Conservation (phyloP, 805 yeast species). For the Isabelozyma heimii region DNA sequence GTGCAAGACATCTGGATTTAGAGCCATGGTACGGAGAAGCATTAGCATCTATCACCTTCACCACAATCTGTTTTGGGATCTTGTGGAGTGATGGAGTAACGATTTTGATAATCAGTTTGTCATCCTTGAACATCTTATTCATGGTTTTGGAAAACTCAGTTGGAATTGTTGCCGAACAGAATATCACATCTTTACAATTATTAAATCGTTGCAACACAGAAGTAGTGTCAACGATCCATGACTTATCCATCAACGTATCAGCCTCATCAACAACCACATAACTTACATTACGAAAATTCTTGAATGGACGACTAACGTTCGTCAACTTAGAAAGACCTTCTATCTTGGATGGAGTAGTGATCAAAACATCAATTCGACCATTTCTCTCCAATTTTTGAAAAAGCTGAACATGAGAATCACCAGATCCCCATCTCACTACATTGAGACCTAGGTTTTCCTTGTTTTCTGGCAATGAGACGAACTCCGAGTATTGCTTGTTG, state of each 20-base stretch:
- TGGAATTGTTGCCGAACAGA: conserved; percentile 92
- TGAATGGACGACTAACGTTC: conserved; percentile 28
- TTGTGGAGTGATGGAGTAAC: conserved; percentile 82
- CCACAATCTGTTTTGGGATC: conserved; percentile 72
- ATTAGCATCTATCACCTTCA: conserved; percentile 73
- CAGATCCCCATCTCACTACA: conserved; percentile 60
- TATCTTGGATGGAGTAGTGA: conserved; percentile 84
- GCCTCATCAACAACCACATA: conserved; percentile 89
- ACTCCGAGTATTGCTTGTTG: conserved; percentile 16
- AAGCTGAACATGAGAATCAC: conserved; percentile 53
- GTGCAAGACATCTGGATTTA: conserved; percentile 80
- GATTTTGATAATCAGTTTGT: conserved; percentile 50
- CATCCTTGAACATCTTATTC: conserved; percentile 56
- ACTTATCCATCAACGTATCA: conserved; percentile 82
- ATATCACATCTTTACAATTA: conserved; percentile 59
- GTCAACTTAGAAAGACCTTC: conserved; percentile 34
- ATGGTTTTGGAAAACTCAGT: conserved; percentile 66
- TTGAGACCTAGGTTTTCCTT: conserved; percentile 37
- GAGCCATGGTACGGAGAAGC: conserved; percentile 81
- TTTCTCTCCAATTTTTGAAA: conserved; percentile 39
- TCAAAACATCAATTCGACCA: conserved; percentile 67
- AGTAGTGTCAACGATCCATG: conserved; percentile 69
- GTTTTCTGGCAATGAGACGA: conserved; percentile 21
- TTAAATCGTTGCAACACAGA: conserved; percentile 49
- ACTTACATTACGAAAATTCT: conserved; percentile 43